These are phyloP conservation scores for Filobasidium floriforme DNA, from an alignment of 768 basidiomycete species.

Conservation along the genomic window DNA sequence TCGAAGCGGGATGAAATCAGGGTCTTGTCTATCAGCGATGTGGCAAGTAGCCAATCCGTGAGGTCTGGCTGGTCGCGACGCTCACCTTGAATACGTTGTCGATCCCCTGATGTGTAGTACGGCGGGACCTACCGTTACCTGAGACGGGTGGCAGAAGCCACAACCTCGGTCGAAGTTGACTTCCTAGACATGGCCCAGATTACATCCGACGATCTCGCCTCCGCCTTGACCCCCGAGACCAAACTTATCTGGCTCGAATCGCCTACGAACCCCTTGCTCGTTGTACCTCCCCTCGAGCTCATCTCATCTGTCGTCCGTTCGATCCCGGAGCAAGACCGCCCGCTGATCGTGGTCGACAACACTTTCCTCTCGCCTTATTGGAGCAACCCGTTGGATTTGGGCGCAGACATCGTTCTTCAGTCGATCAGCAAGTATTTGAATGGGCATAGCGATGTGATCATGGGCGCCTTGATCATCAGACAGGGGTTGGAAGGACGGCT, in stretches of 20 bases:
- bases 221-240: background rate
- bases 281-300: constrained; percentile 69
- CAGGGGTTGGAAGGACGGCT: constrained; percentile 51
- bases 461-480: constrained; percentile 68
- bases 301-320: constrained; percentile 61
- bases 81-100: background rate
- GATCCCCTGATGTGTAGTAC: constrained; percentile 47
- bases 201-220: background rate
- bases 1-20: constrained; percentile 57
- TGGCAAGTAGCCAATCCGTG: constrained; percentile 41
- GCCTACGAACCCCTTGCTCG: constrained; percentile 89
- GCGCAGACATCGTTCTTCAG: constrained; percentile 77
- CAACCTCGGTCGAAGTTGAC: constrained; percentile 51
- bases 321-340: constrained; percentile 51
- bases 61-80: background rate
- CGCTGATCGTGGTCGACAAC: constrained; percentile 83
- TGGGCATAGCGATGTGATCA: constrained; percentile 88
- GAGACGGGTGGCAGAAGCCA: constrained; percentile 27
- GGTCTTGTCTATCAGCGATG: constrained; percentile 78
- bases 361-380: constrained; percentile 92
- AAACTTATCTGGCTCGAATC: constrained; percentile 74
- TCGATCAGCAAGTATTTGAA: constrained; percentile 71
- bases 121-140: constrained; percentile 73
- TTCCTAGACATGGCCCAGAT: constrained; percentile 60
- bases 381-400: constrained; percentile 66